Base-by-base conservation (phyloP, 371 early-diverging fungal genomes). In the Mucor mucedo region DNA sequence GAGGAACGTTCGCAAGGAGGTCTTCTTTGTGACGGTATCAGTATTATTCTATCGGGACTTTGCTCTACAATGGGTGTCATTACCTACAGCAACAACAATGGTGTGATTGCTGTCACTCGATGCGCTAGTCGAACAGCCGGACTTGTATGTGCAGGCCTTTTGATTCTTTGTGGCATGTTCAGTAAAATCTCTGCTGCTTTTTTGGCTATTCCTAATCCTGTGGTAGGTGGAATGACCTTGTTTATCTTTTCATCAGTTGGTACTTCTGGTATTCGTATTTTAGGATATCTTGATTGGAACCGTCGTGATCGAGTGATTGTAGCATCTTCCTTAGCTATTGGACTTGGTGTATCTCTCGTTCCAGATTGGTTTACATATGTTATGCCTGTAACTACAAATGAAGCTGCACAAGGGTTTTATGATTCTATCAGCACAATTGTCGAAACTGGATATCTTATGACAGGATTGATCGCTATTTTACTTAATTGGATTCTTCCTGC, bases 251-350 rank as follows among this genome's bases (percentile, higher is more conserved):
- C 85, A 4, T 82, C 76, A n/a, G 87, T 87, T 0, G 80, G 80
- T 9, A 79, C 83, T 5, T 83, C 87, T 4, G 87, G 87, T 48
- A 75, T 87, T 29, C 80, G 86, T 57, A 87, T 87, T 32, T 63
- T 87, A 6, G 77, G 84, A 11, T 83, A 80, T 65, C 44, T 85
- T 40, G 70, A 78, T 4, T 87, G 87, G 87, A 83, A 85, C 8
- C 77, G 87, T n/a, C 80, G 88, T 21, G 86, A 87, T 58, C 82
- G 87, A 33, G 79, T 87, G 47, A 78, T 87, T 61, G 80, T 83
- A 50, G 80, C 82, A n/a, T 69, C 71, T 9, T 71, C 79, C 2
- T 44, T 79, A 5, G 72, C 77, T 16, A 42, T 87, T 35, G 88
- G 84, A 4, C 42, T 88, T 33, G 88, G 88, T 29, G 79, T 82